Conservation (phyloP, 306 rosid genomes). For the Herpetospermum pedunculosum region DNA sequence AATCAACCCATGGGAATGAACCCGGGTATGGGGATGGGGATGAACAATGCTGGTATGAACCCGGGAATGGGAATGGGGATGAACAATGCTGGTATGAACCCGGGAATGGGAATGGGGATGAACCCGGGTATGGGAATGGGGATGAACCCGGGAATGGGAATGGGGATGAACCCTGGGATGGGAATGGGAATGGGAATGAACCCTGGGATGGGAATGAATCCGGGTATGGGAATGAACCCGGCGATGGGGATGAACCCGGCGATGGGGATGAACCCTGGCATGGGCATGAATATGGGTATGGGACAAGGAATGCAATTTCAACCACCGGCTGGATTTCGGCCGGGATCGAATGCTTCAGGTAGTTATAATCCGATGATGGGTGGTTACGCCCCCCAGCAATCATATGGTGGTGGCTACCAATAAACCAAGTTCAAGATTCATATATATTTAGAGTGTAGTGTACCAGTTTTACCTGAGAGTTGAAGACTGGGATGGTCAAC, state of each 20-base stretch:
- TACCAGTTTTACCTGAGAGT: neutral
- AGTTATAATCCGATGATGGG: slow-evolving; percentile 76
- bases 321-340: slow-evolving; percentile 20
- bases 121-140: slow-evolving; percentile 18
- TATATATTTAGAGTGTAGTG: neutral
- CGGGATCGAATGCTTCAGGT: slow-evolving; percentile 46
- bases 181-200: slow-evolving; percentile 66
- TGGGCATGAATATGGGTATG: slow-evolving; percentile 23
- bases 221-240: slow-evolving; percentile 38
- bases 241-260: slow-evolving; percentile 43
- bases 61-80: neutral
- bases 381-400: slow-evolving; percentile 61
- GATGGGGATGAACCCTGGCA: slow-evolving; percentile 7
- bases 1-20: slow-evolving; percentile 16
- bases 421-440: neutral
- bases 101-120: neutral
- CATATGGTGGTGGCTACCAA: slow-evolving; percentile 40
- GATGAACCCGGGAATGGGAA: slow-evolving; percentile 43
- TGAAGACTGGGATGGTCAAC: neutral
- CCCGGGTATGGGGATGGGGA: neutral
- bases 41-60: slow-evolving; percentile 9
- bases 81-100: neutral
- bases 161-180: slow-evolving; percentile 17
- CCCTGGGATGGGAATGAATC: slow-evolving; percentile 38
- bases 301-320: slow-evolving; percentile 72